Base-by-base conservation (phyloP, 331 rosid species). In the Malus hybrid region DNA sequence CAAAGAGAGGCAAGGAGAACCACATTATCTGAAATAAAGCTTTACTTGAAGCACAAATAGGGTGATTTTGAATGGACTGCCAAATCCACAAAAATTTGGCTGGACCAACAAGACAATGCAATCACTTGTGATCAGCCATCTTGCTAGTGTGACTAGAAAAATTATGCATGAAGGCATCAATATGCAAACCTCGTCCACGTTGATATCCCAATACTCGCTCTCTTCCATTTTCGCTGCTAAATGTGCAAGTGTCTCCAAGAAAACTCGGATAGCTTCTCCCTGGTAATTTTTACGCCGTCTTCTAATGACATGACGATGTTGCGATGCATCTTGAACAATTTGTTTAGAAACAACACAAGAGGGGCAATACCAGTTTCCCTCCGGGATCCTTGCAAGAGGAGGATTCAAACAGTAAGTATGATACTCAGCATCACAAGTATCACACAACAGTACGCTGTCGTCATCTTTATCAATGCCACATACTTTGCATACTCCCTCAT, bases 281-380 rank as follows among this genome's bases (percentile, higher is more conserved):
- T 74, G 89, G 74, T 79, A 82, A 62, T 82, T 92, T 82, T 92
- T 95, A 69, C 88, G 83, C 55, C 80, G 82, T 72, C 80, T 89
- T 62, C 86, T 75, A 70, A 76, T 57, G 83, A 84, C 74, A 66
- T 72, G 83, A 44, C 73, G 33, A 60, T 50, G 74, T 39, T 80
- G 81, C n/a, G 85, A 71, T 48, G 76, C 86, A 88, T 86, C 85
- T 78, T 86, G 90, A 84, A 78, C 82, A 70, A 79, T 74, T 70
- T 60, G 82, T 78, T 85, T 92, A 69, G 90, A 85, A 79, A 85
- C 79, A 78, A 83, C 83, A 84, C 99, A 95, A 79, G 99, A 90
- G 82, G 99, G 99, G 74, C 99, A 95, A 77, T 95, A 95, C 99
- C 99, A 95, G 78, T 95, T 95, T 80, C 99, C 99, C 82, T 92